Percentiles rank a stretch among this genome's conserved stretches.
phyloP scores from a whole-genome alignment of 176 grass and related monocot genomes.

The Ensete ventricosum region DNA sequence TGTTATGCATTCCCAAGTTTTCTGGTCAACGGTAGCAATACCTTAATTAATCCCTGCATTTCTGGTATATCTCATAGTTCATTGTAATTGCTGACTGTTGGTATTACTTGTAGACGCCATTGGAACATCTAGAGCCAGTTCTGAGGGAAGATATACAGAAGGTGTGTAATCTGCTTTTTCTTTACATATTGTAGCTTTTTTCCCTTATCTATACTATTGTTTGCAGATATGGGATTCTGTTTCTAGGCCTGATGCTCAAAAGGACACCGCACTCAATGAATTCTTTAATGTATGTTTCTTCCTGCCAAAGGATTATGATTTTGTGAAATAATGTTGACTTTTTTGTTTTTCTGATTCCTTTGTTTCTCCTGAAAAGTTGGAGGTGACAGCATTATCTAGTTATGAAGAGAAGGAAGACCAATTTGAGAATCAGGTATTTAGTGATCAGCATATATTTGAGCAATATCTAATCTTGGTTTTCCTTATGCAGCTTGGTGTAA shows the following conservation, averaged over 20 bases:
- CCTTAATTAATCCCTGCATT: not conserved
- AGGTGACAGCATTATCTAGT: conserved; percentile 73
- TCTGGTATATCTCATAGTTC: not conserved
- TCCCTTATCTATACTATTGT: conserved; percentile 4
- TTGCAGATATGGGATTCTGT: conserved; percentile 79
- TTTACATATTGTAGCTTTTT: conserved; percentile 22
- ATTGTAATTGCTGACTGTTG: conserved; percentile 12
- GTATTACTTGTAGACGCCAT: conserved; percentile 42
- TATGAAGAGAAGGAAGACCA: conserved; percentile 83
- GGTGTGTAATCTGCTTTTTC: conserved; percentile 10
- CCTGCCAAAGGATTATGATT: not conserved
- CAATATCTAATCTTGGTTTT: not conserved
- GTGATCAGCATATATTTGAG: not conserved
- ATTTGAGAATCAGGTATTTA: conserved; percentile 68
- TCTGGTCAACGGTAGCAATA: not conserved
- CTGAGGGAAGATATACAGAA: conserved; percentile 84
- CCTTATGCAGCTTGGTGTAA: not conserved
- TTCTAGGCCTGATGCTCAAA: conserved; percentile 68
- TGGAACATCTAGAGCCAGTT: conserved; percentile 56
- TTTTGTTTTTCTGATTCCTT: not conserved
- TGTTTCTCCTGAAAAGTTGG: conserved; percentile 39
- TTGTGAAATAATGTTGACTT: not conserved
- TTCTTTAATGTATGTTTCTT: conserved; percentile 74
- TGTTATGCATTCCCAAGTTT: not conserved
- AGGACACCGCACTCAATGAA: conserved; percentile 68